Evolutionary conservation across 2,329 filamentous ascomycete species (phyloP).

Genomic region (Tolypocladium album): DNA sequence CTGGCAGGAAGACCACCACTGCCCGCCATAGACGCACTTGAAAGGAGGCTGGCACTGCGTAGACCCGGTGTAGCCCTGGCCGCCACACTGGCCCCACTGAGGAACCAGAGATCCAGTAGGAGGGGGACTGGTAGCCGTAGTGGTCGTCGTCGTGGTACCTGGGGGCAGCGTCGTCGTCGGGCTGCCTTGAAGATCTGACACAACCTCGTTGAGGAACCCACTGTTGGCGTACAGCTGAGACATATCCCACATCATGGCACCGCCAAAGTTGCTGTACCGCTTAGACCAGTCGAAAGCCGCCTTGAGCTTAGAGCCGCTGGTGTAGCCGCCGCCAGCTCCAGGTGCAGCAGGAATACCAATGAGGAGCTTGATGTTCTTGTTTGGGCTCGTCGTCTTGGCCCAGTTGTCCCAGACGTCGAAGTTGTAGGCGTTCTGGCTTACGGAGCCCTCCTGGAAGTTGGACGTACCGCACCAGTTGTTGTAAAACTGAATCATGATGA

Average conservation of each 20-base stretch:
- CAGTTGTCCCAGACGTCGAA: slow-evolving; percentile 55
- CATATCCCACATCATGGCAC: slow-evolving; percentile 61
- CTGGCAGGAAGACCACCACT: slow-evolving; percentile 13
- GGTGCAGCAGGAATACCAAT: slow-evolving; percentile 48
- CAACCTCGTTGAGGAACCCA: slow-evolving; percentile 41
- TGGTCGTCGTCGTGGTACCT: neutral
- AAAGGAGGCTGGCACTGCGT: slow-evolving; percentile 11
- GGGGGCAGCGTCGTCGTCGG: neutral
- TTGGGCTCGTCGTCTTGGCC: slow-evolving; percentile 44
- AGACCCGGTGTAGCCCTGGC: slow-evolving; percentile 10
- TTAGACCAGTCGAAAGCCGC: slow-evolving; percentile 42
- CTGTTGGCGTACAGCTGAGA: slow-evolving; percentile 47
- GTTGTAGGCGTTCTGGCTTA: slow-evolving; percentile 45
- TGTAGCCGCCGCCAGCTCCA: slow-evolving; percentile 46
- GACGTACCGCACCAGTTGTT: slow-evolving; percentile 56
- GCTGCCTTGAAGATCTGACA: slow-evolving; percentile 1
- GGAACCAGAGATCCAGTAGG: slow-evolving; percentile 8
- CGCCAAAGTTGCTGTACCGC: slow-evolving; percentile 50
- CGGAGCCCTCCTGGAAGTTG: slow-evolving; percentile 32
- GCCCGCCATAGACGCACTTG: slow-evolving; percentile 7
- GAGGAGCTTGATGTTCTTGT: slow-evolving; percentile 49
- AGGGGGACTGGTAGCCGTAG: slow-evolving; percentile 3
- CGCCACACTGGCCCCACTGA: slow-evolving; percentile 14
- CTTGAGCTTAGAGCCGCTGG: slow-evolving; percentile 31
- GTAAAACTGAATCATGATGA: slow-evolving; percentile 56